Evolutionary conservation across 1,139 yeast genomes (phyloP).

Genomic region (Debaryomycetaceae sp.): DNA sequence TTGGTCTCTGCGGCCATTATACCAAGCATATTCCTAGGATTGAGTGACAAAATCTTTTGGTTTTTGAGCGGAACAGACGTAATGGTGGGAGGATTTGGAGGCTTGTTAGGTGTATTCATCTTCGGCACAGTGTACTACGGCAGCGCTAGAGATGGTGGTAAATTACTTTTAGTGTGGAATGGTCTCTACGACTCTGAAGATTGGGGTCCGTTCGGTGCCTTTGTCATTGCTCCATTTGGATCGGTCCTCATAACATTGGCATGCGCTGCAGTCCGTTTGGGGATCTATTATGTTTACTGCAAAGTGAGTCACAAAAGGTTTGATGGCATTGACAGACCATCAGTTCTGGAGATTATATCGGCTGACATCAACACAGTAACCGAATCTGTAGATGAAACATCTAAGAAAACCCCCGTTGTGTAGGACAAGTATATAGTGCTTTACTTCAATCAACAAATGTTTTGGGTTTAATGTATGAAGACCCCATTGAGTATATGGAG

Average conservation of each 20-base stretch:
- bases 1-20: slow-evolving; percentile 81
- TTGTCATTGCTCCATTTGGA: slow-evolving; percentile 86
- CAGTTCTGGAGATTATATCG: slow-evolving; percentile 10
- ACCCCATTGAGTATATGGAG: too few species aligned
- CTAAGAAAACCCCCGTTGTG: slow-evolving; percentile 1
- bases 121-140: slow-evolving; percentile 80
- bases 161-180: slow-evolving; percentile 62
- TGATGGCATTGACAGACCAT: slow-evolving; percentile 55
- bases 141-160: slow-evolving; percentile 74
- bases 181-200: slow-evolving; percentile 76
- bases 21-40: slow-evolving; percentile 81
- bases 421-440: neutral
- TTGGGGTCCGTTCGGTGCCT: slow-evolving; percentile 96
- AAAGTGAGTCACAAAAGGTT: slow-evolving; percentile 43
- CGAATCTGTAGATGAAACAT: slow-evolving; percentile 11
- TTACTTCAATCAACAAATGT: too few species aligned
- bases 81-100: slow-evolving; percentile 80
- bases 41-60: slow-evolving; percentile 58
- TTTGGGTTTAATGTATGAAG: too few species aligned
- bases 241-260: slow-evolving; percentile 59
- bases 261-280: slow-evolving; percentile 51
- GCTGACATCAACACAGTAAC: slow-evolving; percentile 9
- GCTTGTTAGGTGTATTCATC: slow-evolving; percentile 72
- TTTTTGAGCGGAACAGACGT: slow-evolving; percentile 79
- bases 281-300: slow-evolving; percentile 32